phyloP scores from a whole-genome alignment of 2,329 filamentous ascomycete genomes.

The Ceratocystis variospora region DNA sequence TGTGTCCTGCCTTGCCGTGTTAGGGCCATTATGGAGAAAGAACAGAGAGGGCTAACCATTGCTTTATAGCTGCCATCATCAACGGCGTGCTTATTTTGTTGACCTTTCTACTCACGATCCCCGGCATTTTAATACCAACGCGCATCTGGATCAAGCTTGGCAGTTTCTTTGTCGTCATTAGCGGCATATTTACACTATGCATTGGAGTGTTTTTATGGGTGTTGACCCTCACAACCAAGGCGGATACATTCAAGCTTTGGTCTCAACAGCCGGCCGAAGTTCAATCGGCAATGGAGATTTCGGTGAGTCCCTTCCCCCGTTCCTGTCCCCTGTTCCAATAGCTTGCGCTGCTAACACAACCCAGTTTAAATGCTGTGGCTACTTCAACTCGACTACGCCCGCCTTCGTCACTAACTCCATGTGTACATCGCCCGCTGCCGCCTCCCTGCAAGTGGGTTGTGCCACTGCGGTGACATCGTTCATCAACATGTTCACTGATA shows the following conservation, averaged over 20 bases:
- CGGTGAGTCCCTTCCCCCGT: conserved; percentile 35
- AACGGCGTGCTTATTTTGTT: conserved; percentile 60
- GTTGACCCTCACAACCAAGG: conserved; percentile 53
- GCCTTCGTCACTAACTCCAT: conserved; percentile 55
- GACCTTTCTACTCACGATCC: conserved; percentile 55
- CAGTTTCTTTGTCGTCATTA: conserved; percentile 49
- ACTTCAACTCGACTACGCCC: conserved; percentile 56
- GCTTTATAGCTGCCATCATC: conserved; percentile 47
- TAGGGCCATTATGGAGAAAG: not conserved
- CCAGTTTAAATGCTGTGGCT: conserved; percentile 70
- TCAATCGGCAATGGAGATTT: conserved; percentile 57
- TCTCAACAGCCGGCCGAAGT: conserved; percentile 38
- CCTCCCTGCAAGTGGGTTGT: conserved; percentile 57
- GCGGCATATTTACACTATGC: conserved; percentile 48
- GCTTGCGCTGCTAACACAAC: not conserved
- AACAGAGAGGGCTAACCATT: conserved; percentile 9
- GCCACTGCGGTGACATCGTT: conserved; percentile 52
- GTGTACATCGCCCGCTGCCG: conserved; percentile 56
- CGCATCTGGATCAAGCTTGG: conserved; percentile 58
- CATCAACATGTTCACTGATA: conserved; percentile 56
- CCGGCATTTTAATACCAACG: conserved; percentile 53
- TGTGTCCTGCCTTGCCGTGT: conserved; percentile 22
- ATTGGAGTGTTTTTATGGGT: conserved; percentile 60
- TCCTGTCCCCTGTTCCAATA: not conserved
- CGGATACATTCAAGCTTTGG: conserved; percentile 49